These are phyloP conservation scores for Vickermania ingenoplastis DNA, from an alignment of 208 protist species.

Conservation along the genomic window DNA sequence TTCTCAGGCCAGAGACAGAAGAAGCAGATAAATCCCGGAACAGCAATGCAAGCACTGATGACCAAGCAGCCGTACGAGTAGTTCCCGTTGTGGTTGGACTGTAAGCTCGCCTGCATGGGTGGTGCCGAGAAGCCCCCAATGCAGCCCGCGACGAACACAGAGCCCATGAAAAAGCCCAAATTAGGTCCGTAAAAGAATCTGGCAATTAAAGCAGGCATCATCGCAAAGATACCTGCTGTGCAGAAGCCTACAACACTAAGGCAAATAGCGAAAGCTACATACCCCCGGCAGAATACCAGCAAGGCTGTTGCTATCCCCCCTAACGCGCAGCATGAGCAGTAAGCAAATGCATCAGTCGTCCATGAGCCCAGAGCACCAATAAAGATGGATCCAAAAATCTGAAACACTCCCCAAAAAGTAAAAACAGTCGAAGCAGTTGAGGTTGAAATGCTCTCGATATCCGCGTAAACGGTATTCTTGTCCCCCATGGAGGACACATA, in stretches of 20 bases:
- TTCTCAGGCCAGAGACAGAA: slow-evolving; percentile 48
- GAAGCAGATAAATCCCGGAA: slow-evolving; percentile 55
- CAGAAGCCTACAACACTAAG: slow-evolving; percentile 63
- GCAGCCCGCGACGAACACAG: slow-evolving; percentile 55
- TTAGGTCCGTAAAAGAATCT: slow-evolving; percentile 65
- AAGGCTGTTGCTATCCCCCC: slow-evolving; percentile 29
- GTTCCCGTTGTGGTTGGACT: slow-evolving; percentile 51
- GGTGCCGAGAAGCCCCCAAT: slow-evolving; percentile 68
- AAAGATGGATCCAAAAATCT: slow-evolving; percentile 59
- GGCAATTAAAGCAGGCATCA: slow-evolving; percentile 69
- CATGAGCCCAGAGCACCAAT: slow-evolving; percentile 45
- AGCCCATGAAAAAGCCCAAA: slow-evolving; percentile 68
- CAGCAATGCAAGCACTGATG: slow-evolving; percentile 54
- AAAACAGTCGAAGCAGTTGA: slow-evolving; percentile 58
- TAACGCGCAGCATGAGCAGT: slow-evolving; percentile 34
- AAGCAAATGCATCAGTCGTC: slow-evolving; percentile 51
- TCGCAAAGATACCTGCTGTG: slow-evolving; percentile 72
- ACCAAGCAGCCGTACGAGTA: slow-evolving; percentile 73
- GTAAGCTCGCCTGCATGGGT: slow-evolving; percentile 59
- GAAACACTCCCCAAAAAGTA: slow-evolving; percentile 69
- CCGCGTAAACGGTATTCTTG: slow-evolving; percentile 51
- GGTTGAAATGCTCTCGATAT: slow-evolving; percentile 28
- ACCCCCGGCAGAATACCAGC: slow-evolving; percentile 54
- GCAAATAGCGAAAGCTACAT: slow-evolving; percentile 49
- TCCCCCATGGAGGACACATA: slow-evolving; percentile 76